phyloP scores from a whole-genome alignment of 306 rosid genomes.

The Bauhinia variegata region DNA sequence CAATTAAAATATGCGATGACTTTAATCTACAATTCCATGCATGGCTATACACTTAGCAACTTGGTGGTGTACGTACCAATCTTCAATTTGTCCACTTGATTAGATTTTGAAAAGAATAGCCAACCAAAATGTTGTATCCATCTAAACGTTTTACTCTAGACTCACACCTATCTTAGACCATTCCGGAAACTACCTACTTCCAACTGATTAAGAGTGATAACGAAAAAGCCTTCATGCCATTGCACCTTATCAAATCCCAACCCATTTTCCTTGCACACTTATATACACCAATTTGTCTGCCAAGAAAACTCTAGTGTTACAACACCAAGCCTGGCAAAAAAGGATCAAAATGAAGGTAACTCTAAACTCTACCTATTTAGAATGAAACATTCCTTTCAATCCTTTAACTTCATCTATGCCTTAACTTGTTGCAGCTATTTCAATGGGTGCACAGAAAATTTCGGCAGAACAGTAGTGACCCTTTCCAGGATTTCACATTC shows the following conservation, averaged over 20 bases:
- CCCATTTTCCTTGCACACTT: constrained; percentile 39
- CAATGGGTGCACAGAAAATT: constrained; percentile 86
- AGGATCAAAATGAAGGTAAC: constrained; percentile 81
- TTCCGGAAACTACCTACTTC: constrained; percentile 57
- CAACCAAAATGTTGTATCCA: constrained; percentile 80
- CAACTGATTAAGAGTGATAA: constrained; percentile 50
- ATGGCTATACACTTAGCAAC: constrained; percentile 38
- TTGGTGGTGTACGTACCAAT: constrained; percentile 45
- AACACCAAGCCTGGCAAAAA: constrained; percentile 44
- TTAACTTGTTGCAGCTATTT: constrained; percentile 70
- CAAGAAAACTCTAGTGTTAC: constrained; percentile 40
- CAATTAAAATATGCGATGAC: constrained; percentile 16
- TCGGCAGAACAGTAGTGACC: constrained; percentile 63
- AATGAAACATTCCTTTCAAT: constrained; percentile 33
- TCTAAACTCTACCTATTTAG: constrained; percentile 34
- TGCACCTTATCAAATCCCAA: constrained; percentile 41
- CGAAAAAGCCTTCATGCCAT: constrained; percentile 36
- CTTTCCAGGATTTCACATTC: constrained; percentile 64
- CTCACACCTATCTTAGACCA: constrained; percentile 53
- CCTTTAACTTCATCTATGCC: constrained; percentile 39
- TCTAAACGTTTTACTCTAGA: constrained; percentile 77
- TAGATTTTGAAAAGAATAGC: constrained; percentile 79
- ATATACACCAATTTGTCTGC: constrained; percentile 44
- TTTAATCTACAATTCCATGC: constrained; percentile 37
- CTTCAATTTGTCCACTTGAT: constrained; percentile 58